Percentiles rank a stretch among this genome's conserved stretches.
These are phyloP conservation scores for Didymellaceae sp. DNA, from an alignment of 2,329 filamentous ascomycete genomes.

Conservation along the genomic window DNA sequence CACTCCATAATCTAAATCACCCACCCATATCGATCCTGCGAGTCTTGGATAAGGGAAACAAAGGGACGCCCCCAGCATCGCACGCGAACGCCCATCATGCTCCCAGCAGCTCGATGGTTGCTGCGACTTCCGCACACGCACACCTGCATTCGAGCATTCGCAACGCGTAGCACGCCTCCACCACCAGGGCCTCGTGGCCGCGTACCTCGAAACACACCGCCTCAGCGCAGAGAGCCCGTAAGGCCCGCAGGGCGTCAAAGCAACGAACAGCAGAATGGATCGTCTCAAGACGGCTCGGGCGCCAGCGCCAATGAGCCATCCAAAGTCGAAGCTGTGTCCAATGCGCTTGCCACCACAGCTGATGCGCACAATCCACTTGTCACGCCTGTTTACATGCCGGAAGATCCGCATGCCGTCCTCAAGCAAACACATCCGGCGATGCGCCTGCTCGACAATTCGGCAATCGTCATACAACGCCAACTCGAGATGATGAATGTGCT, in stretches of 20 bases:
- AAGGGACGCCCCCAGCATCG: not conserved
- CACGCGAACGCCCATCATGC: constrained; percentile 22
- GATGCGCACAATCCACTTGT: constrained; percentile 59
- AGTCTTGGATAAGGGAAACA: not conserved
- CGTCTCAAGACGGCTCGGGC: constrained; percentile 18
- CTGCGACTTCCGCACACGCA: constrained; percentile 35
- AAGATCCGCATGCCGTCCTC: constrained; percentile 66
- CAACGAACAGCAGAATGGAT: constrained; percentile 13
- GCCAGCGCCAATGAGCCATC: constrained; percentile 25
- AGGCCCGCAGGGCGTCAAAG: constrained; percentile 12
- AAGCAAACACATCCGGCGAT: constrained; percentile 65
- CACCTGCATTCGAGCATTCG: constrained; percentile 29
- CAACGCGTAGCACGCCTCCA: constrained; percentile 28
- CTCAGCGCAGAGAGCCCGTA: constrained; percentile 16
- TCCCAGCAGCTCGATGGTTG: constrained; percentile 36
- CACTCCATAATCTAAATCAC: not conserved
- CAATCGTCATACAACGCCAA: constrained; percentile 67
- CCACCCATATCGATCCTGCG: too few relatives aligned
- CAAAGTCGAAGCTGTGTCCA: constrained; percentile 52
- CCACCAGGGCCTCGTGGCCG: constrained; percentile 34
- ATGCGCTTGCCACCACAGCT: constrained; percentile 52
- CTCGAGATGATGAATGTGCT: constrained; percentile 71
- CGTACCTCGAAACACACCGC: constrained; percentile 25
- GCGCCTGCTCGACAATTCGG: constrained; percentile 65
- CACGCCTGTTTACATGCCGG: constrained; percentile 66